Conservation (phyloP, 768 basidiomycete species). For the Auriscalpium orientale region DNA sequence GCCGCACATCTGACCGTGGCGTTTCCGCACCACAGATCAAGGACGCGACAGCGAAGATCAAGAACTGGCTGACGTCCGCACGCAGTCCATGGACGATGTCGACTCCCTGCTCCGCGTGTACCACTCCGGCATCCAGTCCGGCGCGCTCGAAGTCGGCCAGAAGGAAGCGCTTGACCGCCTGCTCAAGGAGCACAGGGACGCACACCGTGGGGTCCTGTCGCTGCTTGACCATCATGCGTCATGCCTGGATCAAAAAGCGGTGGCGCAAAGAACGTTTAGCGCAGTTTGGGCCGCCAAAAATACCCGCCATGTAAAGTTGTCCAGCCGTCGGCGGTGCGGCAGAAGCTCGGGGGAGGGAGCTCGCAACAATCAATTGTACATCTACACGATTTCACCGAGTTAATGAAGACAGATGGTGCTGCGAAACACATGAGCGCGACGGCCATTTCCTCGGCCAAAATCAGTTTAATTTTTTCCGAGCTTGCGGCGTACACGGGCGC, state of each 20-base stretch:
- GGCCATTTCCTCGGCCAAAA: no score
- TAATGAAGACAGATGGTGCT: no score
- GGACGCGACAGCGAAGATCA: slow-evolving; percentile 98
- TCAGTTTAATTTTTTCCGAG: no score
- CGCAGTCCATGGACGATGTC: slow-evolving; percentile 99
- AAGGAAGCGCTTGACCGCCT: slow-evolving; percentile 85
- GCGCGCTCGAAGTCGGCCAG: slow-evolving; percentile 91
- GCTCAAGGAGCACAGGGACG: slow-evolving; percentile 66
- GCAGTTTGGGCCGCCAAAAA: no score
- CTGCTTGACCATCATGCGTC: not conserved
- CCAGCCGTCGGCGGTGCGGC: no score
- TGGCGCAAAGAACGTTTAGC: no score
- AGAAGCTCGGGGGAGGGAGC: no score
- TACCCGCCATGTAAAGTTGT: no score
- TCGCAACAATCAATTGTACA: no score
- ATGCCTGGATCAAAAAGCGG: not conserved
- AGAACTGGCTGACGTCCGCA: slow-evolving; percentile 97
- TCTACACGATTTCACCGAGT: no score
- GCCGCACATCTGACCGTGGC: not conserved
- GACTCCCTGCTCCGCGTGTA: slow-evolving; percentile 94
- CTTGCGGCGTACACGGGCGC: no score
- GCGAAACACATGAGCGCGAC: no score
- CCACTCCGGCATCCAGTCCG: slow-evolving; percentile 88
- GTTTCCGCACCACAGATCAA: slow-evolving; percentile 54
- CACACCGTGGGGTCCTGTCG: slow-evolving; percentile 3